Conservation (phyloP, 116 monocot genomes). For the Zostera marina region DNA sequence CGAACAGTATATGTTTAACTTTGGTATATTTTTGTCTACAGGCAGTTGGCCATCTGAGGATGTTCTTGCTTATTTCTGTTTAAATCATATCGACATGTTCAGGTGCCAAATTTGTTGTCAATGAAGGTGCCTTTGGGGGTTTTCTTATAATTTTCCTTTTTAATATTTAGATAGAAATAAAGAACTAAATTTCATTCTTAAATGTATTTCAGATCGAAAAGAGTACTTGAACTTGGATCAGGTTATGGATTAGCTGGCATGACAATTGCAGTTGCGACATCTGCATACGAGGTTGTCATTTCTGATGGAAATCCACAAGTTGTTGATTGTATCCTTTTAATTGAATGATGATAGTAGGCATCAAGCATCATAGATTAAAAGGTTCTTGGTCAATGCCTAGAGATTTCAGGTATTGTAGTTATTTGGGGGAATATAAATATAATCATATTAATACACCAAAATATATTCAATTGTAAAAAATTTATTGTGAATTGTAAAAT, state of each 20-base stretch:
- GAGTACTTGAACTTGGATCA: conserved; percentile 84
- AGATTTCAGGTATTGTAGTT: too few relatives aligned
- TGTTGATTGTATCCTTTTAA: conserved; percentile 79
- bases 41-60: conserved; percentile 96
- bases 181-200: not conserved
- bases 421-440: too few relatives aligned
- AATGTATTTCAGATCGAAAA: conserved; percentile 40
- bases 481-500: too few relatives aligned
- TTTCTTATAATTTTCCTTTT: not conserved
- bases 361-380: too few relatives aligned
- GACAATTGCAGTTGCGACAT: conserved; percentile 53
- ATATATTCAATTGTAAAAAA: too few relatives aligned
- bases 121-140: not conserved
- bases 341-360: not conserved
- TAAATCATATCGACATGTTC: conserved; percentile 50
- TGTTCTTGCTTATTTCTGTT: conserved; percentile 72
- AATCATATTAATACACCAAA: too few relatives aligned
- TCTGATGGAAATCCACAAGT: conserved; percentile 91
- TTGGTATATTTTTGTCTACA: conserved; percentile 11
- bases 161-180: not conserved
- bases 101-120: conserved; percentile 30
- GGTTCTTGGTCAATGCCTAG: too few relatives aligned
- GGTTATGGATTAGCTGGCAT: conserved; percentile 93
- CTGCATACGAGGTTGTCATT: conserved; percentile 66
- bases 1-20: not conserved